These are phyloP conservation scores for Antrodiella citrinella DNA, from an alignment of 768 basidiomycete species.

Conservation along the genomic window DNA sequence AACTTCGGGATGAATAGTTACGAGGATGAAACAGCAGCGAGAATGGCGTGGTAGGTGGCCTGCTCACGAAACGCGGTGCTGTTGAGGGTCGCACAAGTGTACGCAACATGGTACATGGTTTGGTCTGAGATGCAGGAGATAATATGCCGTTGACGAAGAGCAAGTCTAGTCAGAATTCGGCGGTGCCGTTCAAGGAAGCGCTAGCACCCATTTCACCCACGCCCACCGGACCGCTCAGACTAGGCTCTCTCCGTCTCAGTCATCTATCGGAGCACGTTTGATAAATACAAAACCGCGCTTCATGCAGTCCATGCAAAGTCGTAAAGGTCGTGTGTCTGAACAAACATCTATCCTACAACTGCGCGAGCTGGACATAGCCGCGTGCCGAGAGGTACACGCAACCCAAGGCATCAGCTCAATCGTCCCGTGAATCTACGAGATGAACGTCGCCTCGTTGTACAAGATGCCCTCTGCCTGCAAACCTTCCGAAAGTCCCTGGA, in stretches of 20 bases:
- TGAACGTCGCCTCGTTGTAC: conserved; percentile 91
- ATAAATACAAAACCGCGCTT: not conserved
- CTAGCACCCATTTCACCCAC: not conserved
- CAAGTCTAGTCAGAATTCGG: not conserved
- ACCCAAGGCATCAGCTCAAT: not conserved
- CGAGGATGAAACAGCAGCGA: not conserved
- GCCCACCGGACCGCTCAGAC: not conserved
- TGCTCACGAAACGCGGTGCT: conserved; percentile 5
- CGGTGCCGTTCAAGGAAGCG: not conserved
- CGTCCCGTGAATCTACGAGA: conserved; percentile 38
- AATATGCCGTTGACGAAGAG: not conserved
- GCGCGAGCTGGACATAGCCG: not conserved
- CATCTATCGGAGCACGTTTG: not conserved
- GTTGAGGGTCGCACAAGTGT: conserved; percentile 26
- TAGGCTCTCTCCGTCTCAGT: not conserved
- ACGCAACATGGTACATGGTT: conserved; percentile 50
- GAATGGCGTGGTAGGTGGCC: conserved; percentile 5
- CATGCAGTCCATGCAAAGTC: too few relatives aligned
- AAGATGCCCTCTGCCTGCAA: conserved; percentile 53
- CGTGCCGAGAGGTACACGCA: not conserved
- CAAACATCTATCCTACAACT: not conserved
- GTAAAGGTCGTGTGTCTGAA: not conserved
- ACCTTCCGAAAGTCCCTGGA: conserved; percentile 32
- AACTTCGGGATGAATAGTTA: too few relatives aligned
- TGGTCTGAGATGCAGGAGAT: not conserved